Conservation (phyloP, 2,329 filamentous ascomycete genomes). For the Diaporthe ilicicola region DNA sequence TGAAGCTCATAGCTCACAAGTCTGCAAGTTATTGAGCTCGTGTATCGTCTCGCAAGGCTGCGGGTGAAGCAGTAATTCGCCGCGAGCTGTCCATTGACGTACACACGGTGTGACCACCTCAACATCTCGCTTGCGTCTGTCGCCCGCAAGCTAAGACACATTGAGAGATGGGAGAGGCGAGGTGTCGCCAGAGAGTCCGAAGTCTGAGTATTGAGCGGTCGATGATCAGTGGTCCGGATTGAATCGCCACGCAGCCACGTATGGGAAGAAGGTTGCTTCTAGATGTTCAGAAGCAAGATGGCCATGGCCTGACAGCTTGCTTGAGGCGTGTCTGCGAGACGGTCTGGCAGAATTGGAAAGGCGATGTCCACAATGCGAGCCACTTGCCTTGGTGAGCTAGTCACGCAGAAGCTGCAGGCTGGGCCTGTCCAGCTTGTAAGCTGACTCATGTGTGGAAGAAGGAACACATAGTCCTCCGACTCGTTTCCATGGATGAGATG, state of each 20-base stretch:
- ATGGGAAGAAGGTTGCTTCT: background rate
- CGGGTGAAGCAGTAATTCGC: background rate
- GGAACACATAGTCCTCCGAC: conserved; percentile 5
- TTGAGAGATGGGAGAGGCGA: background rate
- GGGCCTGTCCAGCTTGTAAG: background rate
- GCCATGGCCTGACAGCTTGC: background rate
- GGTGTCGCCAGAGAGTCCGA: background rate
- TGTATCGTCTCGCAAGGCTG: background rate
- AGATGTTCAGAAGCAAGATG: conserved; percentile 3
- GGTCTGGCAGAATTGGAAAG: background rate
- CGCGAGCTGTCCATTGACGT: background rate
- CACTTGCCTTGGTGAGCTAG: conserved; percentile 19
- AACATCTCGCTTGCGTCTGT: conserved; percentile 4
- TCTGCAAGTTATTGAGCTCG: background rate
- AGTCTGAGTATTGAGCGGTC: background rate
- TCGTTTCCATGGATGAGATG: background rate
- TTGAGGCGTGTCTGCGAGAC: background rate
- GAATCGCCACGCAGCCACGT: background rate
- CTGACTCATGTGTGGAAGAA: background rate
- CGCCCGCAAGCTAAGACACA: background rate
- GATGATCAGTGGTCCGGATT: background rate
- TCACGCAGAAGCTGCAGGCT: background rate
- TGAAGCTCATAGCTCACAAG: background rate
- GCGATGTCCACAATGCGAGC: background rate
- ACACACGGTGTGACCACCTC: background rate